Base-by-base conservation (phyloP, 192 early-diverging fungal species). In the Kickxella alabastrina region DNA sequence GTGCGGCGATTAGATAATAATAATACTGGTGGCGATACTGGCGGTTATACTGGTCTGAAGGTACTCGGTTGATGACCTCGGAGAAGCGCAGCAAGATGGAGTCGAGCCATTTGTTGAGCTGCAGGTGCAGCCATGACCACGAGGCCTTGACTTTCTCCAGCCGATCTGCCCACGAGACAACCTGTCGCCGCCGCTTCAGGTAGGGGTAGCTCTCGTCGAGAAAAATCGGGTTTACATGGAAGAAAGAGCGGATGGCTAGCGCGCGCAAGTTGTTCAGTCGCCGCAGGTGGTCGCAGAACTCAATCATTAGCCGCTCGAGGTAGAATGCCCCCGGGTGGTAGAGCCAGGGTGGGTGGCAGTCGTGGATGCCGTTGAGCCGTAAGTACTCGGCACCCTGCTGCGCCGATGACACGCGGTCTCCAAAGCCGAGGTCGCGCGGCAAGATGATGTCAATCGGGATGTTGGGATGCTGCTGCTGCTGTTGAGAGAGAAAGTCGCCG, bases 91-190 rank as follows among this genome's bases (percentile, higher is more conserved):
- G 31, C 18, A 75, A 36, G 13, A 75, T 75, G 3, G 72, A 68
- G 43, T 75, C 72, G 2, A 75, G 65, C 72, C 72, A 75, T 34
- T 68, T 68, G 65, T 75, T 75, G 27, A 75, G 61, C 65, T 75
- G 72, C 61, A 75, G 13, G 29, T 75, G 72, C 25, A 75, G 54
- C 72, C 72, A 75, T 45, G 72, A 63, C 72, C 72, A 75, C 29
- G 65, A 41, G 43, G 65, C 32, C 57, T 68, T 75, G 26, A 75
- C 72, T 53, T 65, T 68, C 4, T 63, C 61, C 39, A 75, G 54
- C 10, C 72, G 59, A 12, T 75, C 72, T 17, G 28, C 40, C 72
- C 72, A 75, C 8, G 65, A 31, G 42, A 49, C 27, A 24, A 52
- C 43, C 56, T 59, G 65, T 13, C 57, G 54, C 34, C 53, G 37